Percentiles rank a stretch among this genome's conserved stretches.
phyloP scores from a whole-genome alignment of 176 grass and related monocot genomes.

The maize (Zea mays) region DNA sequence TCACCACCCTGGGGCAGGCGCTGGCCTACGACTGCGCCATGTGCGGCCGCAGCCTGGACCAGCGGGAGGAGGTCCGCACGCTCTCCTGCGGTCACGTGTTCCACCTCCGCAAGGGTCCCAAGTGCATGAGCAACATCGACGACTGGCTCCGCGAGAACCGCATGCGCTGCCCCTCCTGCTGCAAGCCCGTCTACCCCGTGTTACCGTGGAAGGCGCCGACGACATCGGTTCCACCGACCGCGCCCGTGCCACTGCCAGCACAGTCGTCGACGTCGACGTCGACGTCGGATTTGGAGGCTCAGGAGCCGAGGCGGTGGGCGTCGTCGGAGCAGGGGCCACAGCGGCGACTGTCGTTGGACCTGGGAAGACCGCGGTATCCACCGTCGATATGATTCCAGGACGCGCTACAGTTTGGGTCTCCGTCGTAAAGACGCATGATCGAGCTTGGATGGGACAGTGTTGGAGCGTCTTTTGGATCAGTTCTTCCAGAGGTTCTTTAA shows the following conservation, averaged over 20 bases:
- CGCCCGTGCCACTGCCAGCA: neutral
- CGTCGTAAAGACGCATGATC: neutral
- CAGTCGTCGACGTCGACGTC: neutral
- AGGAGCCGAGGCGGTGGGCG: neutral
- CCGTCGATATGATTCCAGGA: too few relatives aligned
- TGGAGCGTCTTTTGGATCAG: neutral
- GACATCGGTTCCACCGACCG: neutral
- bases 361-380: neutral
- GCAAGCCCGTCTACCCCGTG: neutral
- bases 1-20: neutral
- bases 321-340: neutral
- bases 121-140: neutral
- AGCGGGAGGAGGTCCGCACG: conserved; percentile 13
- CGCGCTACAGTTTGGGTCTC: too few relatives aligned
- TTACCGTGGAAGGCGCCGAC: neutral
- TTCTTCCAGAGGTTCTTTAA: conserved; percentile 8
- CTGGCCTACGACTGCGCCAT: neutral
- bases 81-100: conserved; percentile 23
- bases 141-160: neutral
- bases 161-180: conserved; percentile 12
- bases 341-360: neutral
- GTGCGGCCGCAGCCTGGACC: neutral
- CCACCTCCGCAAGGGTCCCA: neutral
- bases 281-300: neutral
- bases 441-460: neutral